Percentiles rank a stretch among this genome's conserved stretches.
Evolutionary conservation across 306 rosid species (phyloP).

Genomic region (Pterocarpus santalinus): DNA sequence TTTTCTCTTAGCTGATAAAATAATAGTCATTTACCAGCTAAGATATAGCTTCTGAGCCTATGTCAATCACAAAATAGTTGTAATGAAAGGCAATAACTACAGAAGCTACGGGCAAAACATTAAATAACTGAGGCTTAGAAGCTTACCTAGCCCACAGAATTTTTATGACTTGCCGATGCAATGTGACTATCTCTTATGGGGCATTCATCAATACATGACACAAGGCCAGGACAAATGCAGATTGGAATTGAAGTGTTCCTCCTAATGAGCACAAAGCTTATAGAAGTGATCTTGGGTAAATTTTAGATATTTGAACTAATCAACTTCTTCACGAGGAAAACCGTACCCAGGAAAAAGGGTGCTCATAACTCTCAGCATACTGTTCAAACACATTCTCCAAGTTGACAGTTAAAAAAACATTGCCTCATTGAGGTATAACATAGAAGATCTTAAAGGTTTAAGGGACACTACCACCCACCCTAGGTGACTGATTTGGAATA

Average conservation of each 20-base stretch:
- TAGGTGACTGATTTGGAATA: background rate
- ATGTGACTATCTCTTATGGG: background rate
- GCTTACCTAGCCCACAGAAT: constrained; percentile 28
- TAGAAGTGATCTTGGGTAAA: background rate
- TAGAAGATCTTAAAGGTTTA: constrained; percentile 5
- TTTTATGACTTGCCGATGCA: constrained; percentile 17
- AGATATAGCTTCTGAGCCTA: background rate
- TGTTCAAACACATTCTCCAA: background rate
- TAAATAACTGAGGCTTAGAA: background rate
- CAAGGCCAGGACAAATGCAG: background rate
- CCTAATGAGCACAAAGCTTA: constrained; percentile 9
- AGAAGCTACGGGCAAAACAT: constrained; percentile 19
- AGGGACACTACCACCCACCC: background rate
- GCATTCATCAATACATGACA: constrained; percentile 7
- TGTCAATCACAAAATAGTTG: constrained; percentile 1
- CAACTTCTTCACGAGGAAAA: constrained; percentile 5
- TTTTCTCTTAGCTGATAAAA: constrained; percentile 13
- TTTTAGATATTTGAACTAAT: constrained; percentile 1
- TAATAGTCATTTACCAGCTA: background rate
- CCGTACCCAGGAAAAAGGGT: background rate
- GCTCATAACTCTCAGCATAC: background rate
- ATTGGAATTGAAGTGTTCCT: constrained; percentile 30
- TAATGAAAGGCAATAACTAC: background rate
- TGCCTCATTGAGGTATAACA: background rate
- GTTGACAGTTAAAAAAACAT: constrained; percentile 2